Evolutionary conservation across 1,284 basidiomycete genomes (phyloP).

Genomic region (Apiotrichum siamense): DNA sequence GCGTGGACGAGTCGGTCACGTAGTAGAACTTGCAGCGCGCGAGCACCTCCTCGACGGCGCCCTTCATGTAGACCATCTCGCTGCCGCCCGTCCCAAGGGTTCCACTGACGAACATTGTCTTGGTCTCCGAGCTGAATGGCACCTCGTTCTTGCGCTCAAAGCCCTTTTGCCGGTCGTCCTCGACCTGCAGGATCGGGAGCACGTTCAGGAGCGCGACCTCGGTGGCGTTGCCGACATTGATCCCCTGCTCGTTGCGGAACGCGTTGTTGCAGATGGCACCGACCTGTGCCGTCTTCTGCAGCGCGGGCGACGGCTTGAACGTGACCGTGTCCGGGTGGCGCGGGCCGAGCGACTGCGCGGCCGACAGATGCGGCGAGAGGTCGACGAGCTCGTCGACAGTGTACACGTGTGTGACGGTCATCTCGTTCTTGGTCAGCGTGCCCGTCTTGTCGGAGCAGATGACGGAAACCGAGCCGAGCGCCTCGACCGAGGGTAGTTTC

Average conservation of each 20-base stretch:
- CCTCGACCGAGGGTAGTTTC: conserved; percentile 90
- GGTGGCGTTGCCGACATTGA: conserved; percentile 80
- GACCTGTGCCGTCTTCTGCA: conserved; percentile 65
- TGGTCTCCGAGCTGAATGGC: conserved; percentile 87
- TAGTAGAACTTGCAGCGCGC: conserved; percentile 81
- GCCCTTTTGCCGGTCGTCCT: conserved; percentile 58
- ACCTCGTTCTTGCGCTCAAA: conserved; percentile 74
- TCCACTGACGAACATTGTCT: conserved; percentile 86
- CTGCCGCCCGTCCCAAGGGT: conserved; percentile 51
- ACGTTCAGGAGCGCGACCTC: conserved; percentile 88
- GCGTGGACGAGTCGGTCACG: conserved; percentile 74
- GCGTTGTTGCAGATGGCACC: conserved; percentile 55
- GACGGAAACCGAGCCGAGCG: conserved; percentile 86
- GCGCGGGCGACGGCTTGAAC: conserved; percentile 43
- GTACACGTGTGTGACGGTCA: conserved; percentile 85
- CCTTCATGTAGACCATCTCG: conserved; percentile 86
- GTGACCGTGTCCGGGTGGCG: conserved; percentile 52
- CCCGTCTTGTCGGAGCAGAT: conserved; percentile 98
- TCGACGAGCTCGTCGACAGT: conserved; percentile 72
- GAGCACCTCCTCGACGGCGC: conserved; percentile 81
- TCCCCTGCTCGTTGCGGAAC: conserved; percentile 63
- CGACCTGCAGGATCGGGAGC: conserved; percentile 61
- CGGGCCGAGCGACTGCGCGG: conserved; percentile 53
- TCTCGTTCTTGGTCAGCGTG: conserved; percentile 93
- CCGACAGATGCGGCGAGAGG: conserved; percentile 55